phyloP scores from a whole-genome alignment of 108 stramenopile genomes.

The Cyclotella choctawhatcheeana region DNA sequence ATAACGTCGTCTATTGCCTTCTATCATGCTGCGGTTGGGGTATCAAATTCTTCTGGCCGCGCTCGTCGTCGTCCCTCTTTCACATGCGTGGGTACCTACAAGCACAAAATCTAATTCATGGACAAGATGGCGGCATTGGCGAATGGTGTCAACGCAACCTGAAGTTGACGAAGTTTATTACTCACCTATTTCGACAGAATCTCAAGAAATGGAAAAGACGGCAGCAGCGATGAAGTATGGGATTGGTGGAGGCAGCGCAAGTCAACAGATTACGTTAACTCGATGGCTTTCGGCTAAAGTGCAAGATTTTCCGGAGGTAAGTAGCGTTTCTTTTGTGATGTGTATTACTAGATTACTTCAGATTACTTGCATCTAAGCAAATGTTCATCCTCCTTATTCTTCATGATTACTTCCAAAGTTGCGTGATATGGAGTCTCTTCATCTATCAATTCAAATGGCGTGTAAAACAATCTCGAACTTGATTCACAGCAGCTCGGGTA shows the following conservation, averaged over 20 bases:
- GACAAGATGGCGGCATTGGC: not conserved
- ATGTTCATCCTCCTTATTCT: not conserved
- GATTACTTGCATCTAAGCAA: not conserved
- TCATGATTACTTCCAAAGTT: conserved; percentile 16
- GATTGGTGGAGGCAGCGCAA: not conserved
- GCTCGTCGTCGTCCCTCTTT: not conserved
- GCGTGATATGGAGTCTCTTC: conserved; percentile 72
- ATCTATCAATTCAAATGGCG: conserved; percentile 86
- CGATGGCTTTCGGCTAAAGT: conserved; percentile 52
- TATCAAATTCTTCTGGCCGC: not conserved
- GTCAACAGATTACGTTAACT: conserved; percentile 50
- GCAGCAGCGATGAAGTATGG: conserved; percentile 15
- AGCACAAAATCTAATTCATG: not conserved
- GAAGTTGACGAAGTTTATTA: conserved; percentile 12
- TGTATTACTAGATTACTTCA: not conserved
- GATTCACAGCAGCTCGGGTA: conserved; percentile 63
- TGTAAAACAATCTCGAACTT: conserved; percentile 96
- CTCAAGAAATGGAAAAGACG: conserved; percentile 22
- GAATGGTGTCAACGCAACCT: not conserved
- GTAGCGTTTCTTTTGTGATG: not conserved
- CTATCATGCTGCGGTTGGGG: not conserved
- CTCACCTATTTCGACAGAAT: not conserved
- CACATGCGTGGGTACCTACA: not conserved
- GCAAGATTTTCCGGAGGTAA: conserved; percentile 52
- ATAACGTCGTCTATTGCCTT: too few relatives aligned